These are phyloP conservation scores for Moesziomyces antarcticus DNA, from an alignment of 1,284 basidiomycete species.

Conservation along the genomic window DNA sequence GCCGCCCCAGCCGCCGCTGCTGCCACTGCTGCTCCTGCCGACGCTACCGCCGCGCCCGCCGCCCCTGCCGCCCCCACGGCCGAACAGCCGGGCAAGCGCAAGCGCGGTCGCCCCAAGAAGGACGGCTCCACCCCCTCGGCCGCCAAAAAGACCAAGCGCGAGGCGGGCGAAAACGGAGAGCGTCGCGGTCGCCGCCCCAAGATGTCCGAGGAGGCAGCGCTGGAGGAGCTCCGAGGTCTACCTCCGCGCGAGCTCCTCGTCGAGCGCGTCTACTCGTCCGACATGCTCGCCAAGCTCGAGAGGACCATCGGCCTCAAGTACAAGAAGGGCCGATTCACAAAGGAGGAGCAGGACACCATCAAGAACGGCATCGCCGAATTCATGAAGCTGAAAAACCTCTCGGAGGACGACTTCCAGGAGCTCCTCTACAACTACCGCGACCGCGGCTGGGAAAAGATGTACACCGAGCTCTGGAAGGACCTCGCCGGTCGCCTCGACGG, in stretches of 20 bases:
- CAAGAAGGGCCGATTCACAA: conserved; percentile 39
- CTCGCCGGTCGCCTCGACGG: conserved; percentile 36
- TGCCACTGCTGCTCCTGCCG: conserved; percentile 7
- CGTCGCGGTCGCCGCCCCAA: conserved; percentile 35
- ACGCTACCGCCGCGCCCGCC: conserved; percentile 8
- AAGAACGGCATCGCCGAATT: conserved; percentile 44
- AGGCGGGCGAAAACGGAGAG: conserved; percentile 26
- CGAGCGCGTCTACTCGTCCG: conserved; percentile 47
- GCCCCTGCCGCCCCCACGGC: conserved; percentile 7
- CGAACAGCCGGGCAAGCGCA: conserved; percentile 32
- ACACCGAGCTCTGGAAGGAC: conserved; percentile 52
- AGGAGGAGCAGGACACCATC: conserved; percentile 43
- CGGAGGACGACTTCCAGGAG: conserved; percentile 48
- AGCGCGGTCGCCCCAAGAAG: conserved; percentile 40
- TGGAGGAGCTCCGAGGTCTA: conserved; percentile 29
- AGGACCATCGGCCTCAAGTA: conserved; percentile 48
- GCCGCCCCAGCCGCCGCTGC: conserved; percentile 5
- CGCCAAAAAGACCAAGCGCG: conserved; percentile 36
- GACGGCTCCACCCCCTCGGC: conserved; percentile 22
- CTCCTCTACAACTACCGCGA: conserved; percentile 50
- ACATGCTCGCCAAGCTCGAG: conserved; percentile 48
- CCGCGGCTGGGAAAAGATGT: conserved; percentile 40
- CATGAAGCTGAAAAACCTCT: conserved; percentile 39
- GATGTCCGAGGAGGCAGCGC: conserved; percentile 34
- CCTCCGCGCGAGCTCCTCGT: conserved; percentile 41